These are phyloP conservation scores for Botrytis tulipae DNA, from an alignment of 2,329 filamentous ascomycete species.

Conservation along the genomic window DNA sequence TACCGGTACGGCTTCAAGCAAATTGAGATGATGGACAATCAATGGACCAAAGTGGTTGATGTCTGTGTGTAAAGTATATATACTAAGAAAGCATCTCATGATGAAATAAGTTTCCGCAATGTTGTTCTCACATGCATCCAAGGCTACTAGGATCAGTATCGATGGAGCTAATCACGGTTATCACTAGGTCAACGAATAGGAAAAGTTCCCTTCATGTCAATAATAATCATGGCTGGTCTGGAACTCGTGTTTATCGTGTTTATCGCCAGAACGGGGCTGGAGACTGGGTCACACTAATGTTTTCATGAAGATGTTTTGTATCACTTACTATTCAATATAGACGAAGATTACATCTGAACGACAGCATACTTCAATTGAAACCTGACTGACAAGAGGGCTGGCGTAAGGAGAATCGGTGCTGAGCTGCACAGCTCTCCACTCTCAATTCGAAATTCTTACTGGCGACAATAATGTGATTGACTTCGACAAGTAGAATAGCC, in stretches of 20 bases:
- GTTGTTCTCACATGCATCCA: neutral
- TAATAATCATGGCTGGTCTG: constrained; percentile 13
- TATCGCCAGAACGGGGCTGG: constrained; percentile 15
- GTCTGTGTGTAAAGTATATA: neutral
- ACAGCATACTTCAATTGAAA: neutral
- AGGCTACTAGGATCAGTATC: neutral
- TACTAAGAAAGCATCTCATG: neutral
- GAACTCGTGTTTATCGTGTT: neutral
- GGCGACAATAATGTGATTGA: constrained; percentile 27
- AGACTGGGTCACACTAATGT: constrained; percentile 2
- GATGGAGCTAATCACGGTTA: neutral
- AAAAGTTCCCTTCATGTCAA: neutral
- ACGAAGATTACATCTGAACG: neutral
- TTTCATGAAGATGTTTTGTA: constrained; percentile 4
- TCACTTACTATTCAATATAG: neutral
- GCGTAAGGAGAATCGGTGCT: constrained; percentile 19
- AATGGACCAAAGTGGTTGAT: neutral
- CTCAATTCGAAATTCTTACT: neutral
- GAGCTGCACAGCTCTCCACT: constrained; percentile 27
- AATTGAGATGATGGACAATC: neutral
- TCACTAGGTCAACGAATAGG: constrained; percentile 16
- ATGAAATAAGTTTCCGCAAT: neutral
- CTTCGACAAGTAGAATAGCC: constrained; percentile 22
- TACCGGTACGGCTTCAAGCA: neutral
- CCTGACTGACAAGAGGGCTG: constrained; percentile 14